phyloP scores from a whole-genome alignment of 2,329 filamentous ascomycete genomes.

The Aspergillus sp. region DNA sequence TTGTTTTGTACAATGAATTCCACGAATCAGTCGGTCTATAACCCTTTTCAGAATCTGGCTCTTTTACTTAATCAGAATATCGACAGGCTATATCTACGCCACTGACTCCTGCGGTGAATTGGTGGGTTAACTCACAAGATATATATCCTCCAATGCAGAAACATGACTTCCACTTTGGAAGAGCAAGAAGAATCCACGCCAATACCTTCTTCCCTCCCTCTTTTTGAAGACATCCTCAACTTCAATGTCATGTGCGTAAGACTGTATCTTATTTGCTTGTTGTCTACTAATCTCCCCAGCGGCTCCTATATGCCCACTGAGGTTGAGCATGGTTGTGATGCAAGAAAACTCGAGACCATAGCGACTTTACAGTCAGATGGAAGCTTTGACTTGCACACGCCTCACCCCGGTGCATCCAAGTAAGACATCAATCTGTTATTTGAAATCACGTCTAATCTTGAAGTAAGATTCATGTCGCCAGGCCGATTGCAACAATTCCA shows the following conservation, averaged over 20 bases:
- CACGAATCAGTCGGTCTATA: too few relatives aligned
- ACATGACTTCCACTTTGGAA: neutral
- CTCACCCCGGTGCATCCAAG: constrained; percentile 32
- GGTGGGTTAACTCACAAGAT: neutral
- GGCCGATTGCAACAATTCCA: constrained; percentile 13
- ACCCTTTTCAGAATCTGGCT: too few relatives aligned
- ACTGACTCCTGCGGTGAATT: neutral
- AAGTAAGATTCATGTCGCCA: constrained; percentile 19
- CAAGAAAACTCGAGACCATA: constrained; percentile 38
- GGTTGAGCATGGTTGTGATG: constrained; percentile 40
- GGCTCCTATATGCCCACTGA: constrained; percentile 41
- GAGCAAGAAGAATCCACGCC: neutral
- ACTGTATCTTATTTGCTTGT: too few relatives aligned
- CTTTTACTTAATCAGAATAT: neutral
- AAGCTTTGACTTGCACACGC: constrained; percentile 35
- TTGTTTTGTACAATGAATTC: too few relatives aligned
- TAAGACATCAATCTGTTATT: constrained; percentile 19
- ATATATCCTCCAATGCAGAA: neutral
- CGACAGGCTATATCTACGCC: neutral
- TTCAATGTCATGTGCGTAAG: constrained; percentile 20
- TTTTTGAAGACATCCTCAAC: too few relatives aligned
- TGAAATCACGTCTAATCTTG: neutral
- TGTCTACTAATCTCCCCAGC: constrained; percentile 2
- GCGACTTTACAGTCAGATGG: constrained; percentile 35
- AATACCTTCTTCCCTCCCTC: constrained; percentile 1